These are phyloP conservation scores for Acacia acuminata DNA, from an alignment of 306 rosid genomes.

Conservation along the genomic window DNA sequence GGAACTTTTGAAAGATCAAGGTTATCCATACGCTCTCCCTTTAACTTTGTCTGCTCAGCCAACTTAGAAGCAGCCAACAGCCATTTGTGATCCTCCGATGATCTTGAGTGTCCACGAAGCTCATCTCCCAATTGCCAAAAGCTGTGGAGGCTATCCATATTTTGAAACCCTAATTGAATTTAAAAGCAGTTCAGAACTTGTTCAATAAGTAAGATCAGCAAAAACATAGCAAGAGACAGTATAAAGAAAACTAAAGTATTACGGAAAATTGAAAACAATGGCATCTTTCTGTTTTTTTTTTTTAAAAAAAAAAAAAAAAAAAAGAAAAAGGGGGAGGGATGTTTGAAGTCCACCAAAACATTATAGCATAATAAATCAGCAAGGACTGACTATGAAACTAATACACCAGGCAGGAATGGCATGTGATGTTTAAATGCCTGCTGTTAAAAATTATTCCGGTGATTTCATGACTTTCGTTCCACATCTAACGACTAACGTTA, in stretches of 20 bases:
- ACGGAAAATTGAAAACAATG: not conserved
- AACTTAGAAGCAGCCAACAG: constrained; percentile 83
- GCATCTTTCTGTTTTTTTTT: not conserved
- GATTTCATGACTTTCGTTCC: not conserved
- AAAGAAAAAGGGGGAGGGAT: not conserved
- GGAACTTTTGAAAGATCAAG: constrained; percentile 87
- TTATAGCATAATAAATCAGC: not conserved
- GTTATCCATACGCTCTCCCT: constrained; percentile 90
- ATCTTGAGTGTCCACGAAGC: constrained; percentile 93
- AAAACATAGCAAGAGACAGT: not conserved
- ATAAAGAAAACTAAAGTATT: not conserved
- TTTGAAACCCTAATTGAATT: constrained; percentile 42
- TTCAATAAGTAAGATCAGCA: constrained; percentile 26
- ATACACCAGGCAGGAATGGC: no score
- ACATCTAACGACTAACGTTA: not conserved
- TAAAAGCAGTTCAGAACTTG: constrained; percentile 23
- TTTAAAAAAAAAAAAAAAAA: no score
- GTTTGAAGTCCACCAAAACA: not conserved
- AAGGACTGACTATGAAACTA: no score
- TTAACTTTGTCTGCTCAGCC: constrained; percentile 90
- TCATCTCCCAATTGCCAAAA: constrained; percentile 97
- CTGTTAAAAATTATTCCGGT: not conserved
- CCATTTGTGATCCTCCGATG: constrained; percentile 96
- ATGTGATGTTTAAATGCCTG: no score
- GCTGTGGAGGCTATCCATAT: constrained; percentile 78